Percentiles rank a stretch among this genome's conserved stretches.
phyloP scores from a whole-genome alignment of 495 filamentous ascomycete species.

The Penicillium arizonense region DNA sequence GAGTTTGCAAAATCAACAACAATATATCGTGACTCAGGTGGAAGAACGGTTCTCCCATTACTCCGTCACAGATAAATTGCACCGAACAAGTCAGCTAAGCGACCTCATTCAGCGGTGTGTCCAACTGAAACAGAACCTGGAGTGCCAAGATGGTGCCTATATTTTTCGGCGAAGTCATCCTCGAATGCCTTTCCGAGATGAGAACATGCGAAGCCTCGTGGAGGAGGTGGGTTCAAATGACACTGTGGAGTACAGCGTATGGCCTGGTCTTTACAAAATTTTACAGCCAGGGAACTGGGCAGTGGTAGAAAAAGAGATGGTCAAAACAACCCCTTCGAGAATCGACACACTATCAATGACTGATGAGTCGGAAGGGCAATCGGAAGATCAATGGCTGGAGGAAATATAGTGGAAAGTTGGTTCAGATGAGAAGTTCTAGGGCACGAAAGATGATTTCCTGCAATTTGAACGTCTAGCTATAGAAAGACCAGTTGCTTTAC shows the following conservation, averaged over 20 bases:
- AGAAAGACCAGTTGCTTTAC: neutral
- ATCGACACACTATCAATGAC: neutral
- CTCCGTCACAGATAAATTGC: neutral
- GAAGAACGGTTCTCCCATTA: neutral
- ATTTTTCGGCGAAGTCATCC: slow-evolving; percentile 10
- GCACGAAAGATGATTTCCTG: neutral
- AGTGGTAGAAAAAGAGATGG: slow-evolving; percentile 9
- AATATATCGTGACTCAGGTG: neutral
- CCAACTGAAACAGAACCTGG: slow-evolving; percentile 18
- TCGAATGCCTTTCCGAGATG: neutral
- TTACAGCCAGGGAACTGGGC: neutral
- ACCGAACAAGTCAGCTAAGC: slow-evolving; percentile 1
- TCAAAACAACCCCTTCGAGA: neutral
- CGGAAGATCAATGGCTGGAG: neutral
- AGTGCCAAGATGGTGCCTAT: slow-evolving; percentile 18
- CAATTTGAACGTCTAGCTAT: slow-evolving; percentile 5
- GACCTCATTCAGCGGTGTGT: slow-evolving; percentile 10
- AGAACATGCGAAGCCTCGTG: slow-evolving; percentile 6
- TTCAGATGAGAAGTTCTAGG: neutral
- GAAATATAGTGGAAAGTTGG: neutral
- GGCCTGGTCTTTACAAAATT: slow-evolving; percentile 9
- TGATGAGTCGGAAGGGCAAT: neutral
- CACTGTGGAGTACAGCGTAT: slow-evolving; percentile 5
- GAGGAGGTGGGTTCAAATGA: neutral
- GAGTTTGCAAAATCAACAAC: neutral